These are phyloP conservation scores for Glycine soja DNA, from an alignment of 306 rosid genomes.

Conservation along the genomic window DNA sequence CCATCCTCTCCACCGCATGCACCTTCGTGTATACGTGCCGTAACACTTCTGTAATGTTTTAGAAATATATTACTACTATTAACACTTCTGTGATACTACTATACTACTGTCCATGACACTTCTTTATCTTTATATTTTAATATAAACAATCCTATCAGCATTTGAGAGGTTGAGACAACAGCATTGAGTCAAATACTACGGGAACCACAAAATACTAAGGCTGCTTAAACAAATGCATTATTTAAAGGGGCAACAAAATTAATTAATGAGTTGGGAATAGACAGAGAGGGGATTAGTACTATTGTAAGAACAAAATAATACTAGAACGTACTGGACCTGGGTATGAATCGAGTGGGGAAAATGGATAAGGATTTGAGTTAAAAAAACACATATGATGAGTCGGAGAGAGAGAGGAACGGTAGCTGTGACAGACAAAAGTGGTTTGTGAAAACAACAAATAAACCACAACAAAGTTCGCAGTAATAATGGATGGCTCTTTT, in stretches of 20 bases:
- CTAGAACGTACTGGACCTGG: not conserved
- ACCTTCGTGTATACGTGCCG: not conserved
- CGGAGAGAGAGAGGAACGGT: conserved; percentile 10
- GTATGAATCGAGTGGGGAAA: not conserved
- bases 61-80: no score
- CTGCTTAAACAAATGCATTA: not conserved
- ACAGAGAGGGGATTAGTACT: no score
- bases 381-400: not conserved
- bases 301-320: not conserved
- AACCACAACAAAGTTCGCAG: conserved; percentile 55
- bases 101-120: no score
- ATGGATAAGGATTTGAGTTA: conserved; percentile 39
- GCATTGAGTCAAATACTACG: conserved; percentile 44
- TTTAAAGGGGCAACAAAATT: not conserved
- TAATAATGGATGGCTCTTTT: conserved; percentile 19
- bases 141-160: conserved; percentile 25
- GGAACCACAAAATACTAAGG: conserved; percentile 38
- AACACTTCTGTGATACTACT: no score
- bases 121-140: not conserved
- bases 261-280: not conserved
- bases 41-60: not conserved
- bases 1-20: not conserved
- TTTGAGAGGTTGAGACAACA: conserved; percentile 28
- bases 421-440: conserved; percentile 42
- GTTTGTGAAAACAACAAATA: conserved; percentile 61